These are phyloP conservation scores for Salvia sclarea DNA, from an alignment of 305 asterid genomes.

Conservation along the genomic window DNA sequence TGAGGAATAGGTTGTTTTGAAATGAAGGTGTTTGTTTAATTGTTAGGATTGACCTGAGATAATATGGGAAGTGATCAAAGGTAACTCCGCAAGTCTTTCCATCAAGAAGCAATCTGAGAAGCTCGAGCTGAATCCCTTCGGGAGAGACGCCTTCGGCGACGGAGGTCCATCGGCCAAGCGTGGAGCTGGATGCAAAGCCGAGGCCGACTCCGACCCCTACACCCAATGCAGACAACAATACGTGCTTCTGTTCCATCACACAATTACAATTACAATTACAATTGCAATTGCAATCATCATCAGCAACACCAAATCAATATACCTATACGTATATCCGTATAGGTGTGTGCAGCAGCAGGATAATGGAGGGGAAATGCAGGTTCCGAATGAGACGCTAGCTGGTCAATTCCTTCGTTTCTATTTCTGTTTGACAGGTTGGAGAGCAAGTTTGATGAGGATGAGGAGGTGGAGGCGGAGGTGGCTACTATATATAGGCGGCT, in stretches of 20 bases:
- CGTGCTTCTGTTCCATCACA: slow-evolving; percentile 75
- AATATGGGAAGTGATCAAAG: slow-evolving; percentile 65
- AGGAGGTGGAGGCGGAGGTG: slow-evolving; percentile 22
- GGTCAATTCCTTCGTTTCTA: slow-evolving; percentile 19
- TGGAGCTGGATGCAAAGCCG: slow-evolving; percentile 67
- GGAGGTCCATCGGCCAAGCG: slow-evolving; percentile 64
- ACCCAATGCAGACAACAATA: slow-evolving; percentile 84
- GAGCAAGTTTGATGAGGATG: slow-evolving; percentile 4
- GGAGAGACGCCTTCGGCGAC: slow-evolving; percentile 47
- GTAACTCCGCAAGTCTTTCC: slow-evolving; percentile 46
- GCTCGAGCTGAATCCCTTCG: slow-evolving; percentile 51
- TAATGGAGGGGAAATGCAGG: slow-evolving; percentile 17
- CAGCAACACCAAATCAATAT: slow-evolving; percentile 24
- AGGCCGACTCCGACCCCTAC: slow-evolving; percentile 89
- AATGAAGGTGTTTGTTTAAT: no score
- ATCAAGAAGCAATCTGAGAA: slow-evolving; percentile 48
- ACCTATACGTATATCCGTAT: slow-evolving; percentile 28
- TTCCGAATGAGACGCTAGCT: slow-evolving; percentile 38
- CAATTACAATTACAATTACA: slow-evolving; percentile 14
- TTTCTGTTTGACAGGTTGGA: slow-evolving; percentile 28
- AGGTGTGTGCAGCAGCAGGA: slow-evolving; percentile 25
- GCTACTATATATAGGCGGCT: slow-evolving; percentile 36
- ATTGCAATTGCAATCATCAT: not conserved
- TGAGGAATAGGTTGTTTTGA: no score
- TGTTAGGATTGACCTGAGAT: slow-evolving; percentile 47